Conservation (phyloP, 2,329 filamentous ascomycete genomes). For the Aspergillus fumigatiaffinis region DNA sequence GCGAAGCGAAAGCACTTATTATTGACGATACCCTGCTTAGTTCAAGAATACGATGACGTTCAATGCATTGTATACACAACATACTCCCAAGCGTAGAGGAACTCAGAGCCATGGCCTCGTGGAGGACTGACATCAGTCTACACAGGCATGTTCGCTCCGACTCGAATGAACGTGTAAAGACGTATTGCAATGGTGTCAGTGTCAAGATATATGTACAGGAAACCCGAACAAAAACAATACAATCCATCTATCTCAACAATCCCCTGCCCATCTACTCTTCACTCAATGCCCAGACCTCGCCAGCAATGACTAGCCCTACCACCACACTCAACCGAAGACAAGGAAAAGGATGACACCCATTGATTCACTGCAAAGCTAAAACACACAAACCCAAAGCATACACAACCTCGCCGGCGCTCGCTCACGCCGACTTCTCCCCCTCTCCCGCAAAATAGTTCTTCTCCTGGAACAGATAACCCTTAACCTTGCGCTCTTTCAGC, state of each 20-base stretch:
- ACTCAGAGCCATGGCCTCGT: not conserved
- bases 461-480: conserved; percentile 61
- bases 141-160: not conserved
- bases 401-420: conserved; percentile 1
- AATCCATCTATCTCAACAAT: not conserved
- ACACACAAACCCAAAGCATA: not conserved
- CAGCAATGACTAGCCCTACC: not conserved
- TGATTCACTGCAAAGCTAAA: not conserved
- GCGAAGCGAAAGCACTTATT: conserved; percentile 34
- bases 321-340: not conserved
- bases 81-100: not conserved
- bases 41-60: not conserved
- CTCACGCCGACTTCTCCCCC: conserved; percentile 26
- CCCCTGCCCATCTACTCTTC: not conserved
- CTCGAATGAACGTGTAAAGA: not conserved
- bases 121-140: not conserved
- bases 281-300: not conserved
- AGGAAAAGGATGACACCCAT: not conserved
- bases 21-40: conserved; percentile 18
- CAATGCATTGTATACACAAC: not conserved
- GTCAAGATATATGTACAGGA: conserved; percentile 1
- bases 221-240: not conserved
- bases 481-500: conserved; percentile 59
- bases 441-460: conserved; percentile 52
- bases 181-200: not conserved